phyloP scores from a whole-genome alignment of 768 basidiomycete genomes.

The Mycena sanguinolenta region DNA sequence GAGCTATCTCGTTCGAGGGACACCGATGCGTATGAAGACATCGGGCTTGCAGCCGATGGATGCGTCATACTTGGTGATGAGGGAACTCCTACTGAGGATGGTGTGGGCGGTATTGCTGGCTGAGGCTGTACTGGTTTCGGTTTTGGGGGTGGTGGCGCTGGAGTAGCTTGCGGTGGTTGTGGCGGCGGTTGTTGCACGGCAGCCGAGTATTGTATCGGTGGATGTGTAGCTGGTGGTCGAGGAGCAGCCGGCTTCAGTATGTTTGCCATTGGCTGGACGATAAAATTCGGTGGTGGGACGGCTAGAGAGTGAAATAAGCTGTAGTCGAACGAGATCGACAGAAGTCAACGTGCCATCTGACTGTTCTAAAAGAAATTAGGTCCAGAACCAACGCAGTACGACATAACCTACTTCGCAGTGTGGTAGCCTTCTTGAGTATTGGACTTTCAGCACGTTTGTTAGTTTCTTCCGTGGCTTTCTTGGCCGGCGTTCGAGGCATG shows the following conservation, averaged over 20 bases:
- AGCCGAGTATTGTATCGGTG: conserved; percentile 34
- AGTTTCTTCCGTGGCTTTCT: conserved; percentile 87
- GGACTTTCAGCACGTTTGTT: conserved; percentile 86
- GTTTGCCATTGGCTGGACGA: conserved; percentile 82
- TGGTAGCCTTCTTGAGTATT: conserved; percentile 80
- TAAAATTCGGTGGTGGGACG: conserved; percentile 81
- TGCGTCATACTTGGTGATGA: conserved; percentile 89
- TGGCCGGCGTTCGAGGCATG: conserved; percentile 72
- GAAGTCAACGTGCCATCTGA: conserved; percentile 71
- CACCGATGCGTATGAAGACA: conserved; percentile 80
- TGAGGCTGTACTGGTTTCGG: conserved; percentile 35
- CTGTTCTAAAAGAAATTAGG: conserved; percentile 61
- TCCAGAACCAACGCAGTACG: neutral
- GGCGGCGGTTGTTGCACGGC: conserved; percentile 34
- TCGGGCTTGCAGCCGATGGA: conserved; percentile 84
- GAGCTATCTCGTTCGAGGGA: conserved; percentile 78
- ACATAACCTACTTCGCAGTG: conserved; percentile 74
- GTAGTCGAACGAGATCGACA: neutral
- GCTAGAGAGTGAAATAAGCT: conserved; percentile 50
- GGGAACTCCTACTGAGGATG: conserved; percentile 55
- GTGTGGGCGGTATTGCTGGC: conserved; percentile 47
- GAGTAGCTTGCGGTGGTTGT: conserved; percentile 42
- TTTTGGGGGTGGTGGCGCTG: conserved; percentile 45
- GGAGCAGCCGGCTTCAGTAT: conserved; percentile 77
- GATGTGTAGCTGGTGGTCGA: conserved; percentile 20